These are phyloP conservation scores for Aspergillus sp. DNA, from an alignment of 2,329 filamentous ascomycete genomes.

Conservation along the genomic window DNA sequence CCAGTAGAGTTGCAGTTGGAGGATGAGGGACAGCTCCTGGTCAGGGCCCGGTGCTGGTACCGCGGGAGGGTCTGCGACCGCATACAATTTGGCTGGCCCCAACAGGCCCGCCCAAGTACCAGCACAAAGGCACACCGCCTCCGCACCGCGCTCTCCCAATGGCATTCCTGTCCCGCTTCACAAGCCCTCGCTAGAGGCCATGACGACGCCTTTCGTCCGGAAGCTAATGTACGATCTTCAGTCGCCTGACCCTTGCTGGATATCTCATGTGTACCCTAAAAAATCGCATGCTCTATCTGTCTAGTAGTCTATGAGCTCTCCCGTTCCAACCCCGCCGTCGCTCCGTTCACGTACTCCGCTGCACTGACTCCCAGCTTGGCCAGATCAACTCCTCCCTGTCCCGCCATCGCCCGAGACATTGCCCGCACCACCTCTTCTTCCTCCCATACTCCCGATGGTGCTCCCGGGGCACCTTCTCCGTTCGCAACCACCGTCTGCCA, in stretches of 20 bases:
- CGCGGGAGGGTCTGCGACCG: not conserved
- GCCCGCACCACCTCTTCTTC: conserved; percentile 64
- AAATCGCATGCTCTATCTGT: not conserved
- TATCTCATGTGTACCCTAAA: not conserved
- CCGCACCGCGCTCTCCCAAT: conserved; percentile 1
- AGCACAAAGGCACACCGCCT: not conserved
- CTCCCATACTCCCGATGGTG: conserved; percentile 58
- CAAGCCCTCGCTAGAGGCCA: conserved; percentile 12
- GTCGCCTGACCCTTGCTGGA: not conserved
- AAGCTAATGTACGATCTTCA: not conserved
- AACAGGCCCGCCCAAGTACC: not conserved
- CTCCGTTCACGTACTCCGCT: conserved; percentile 44
- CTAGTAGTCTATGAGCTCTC: not conserved
- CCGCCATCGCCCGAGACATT: conserved; percentile 76
- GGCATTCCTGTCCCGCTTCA: conserved; percentile 1
- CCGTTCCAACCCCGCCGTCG: conserved; percentile 41
- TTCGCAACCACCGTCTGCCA: conserved; percentile 60
- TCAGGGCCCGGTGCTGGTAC: conserved; percentile 1
- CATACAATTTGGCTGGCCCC: not conserved
- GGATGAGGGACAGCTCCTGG: not conserved
- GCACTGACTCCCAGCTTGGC: conserved; percentile 43
- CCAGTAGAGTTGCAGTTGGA: not conserved
- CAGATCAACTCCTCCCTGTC: conserved; percentile 50
- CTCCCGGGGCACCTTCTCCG: conserved; percentile 53
- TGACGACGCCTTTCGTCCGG: not conserved